phyloP scores from a whole-genome alignment of 1,139 yeast species.

The Blastobotrys serpentis region DNA sequence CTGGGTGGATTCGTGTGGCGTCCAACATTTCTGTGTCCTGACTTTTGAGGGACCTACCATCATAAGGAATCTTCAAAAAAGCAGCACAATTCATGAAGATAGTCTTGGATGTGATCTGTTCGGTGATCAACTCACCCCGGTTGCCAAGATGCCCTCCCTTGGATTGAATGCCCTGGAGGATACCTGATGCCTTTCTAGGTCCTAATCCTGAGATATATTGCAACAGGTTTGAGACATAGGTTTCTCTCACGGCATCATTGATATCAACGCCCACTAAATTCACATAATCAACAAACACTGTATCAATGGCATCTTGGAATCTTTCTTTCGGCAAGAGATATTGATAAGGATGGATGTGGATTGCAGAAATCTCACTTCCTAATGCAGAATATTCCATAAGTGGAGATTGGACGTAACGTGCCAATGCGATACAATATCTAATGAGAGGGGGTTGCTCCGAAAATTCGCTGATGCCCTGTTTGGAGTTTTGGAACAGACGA shows the following conservation, averaged over 20 bases:
- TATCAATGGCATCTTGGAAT: slow-evolving; percentile 65
- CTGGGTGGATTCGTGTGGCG: slow-evolving; percentile 96
- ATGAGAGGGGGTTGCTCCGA: slow-evolving; percentile 83
- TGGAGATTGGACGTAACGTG: slow-evolving; percentile 89
- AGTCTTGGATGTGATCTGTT: slow-evolving; percentile 71
- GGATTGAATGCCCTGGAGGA: slow-evolving; percentile 76
- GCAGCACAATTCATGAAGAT: slow-evolving; percentile 92
- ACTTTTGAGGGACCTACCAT: slow-evolving; percentile 47
- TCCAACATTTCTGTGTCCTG: slow-evolving; percentile 78
- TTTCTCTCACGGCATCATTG: slow-evolving; percentile 79
- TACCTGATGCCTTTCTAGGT: slow-evolving; percentile 88
- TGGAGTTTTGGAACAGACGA: slow-evolving; percentile 77
- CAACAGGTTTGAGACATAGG: slow-evolving; percentile 66
- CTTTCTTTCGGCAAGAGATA: slow-evolving; percentile 63
- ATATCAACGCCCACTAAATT: slow-evolving; percentile 92
- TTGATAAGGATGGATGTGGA: slow-evolving; percentile 77
- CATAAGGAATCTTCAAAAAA: slow-evolving; percentile 79
- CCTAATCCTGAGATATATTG: slow-evolving; percentile 90
- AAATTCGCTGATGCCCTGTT: slow-evolving; percentile 71
- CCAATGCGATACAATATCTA: slow-evolving; percentile 86
- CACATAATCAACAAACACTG: slow-evolving; percentile 85
- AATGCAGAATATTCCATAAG: slow-evolving; percentile 81
- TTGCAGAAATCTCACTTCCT: slow-evolving; percentile 67
- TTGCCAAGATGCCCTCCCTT: slow-evolving; percentile 68
- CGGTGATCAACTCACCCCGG: slow-evolving; percentile 76